A percentile compares a stretch with the other conserved stretches of the same genome.
These are phyloP conservation scores for Strobilomyces confusus DNA, from an alignment of 768 basidiomycete genomes.

Conservation along the genomic window DNA sequence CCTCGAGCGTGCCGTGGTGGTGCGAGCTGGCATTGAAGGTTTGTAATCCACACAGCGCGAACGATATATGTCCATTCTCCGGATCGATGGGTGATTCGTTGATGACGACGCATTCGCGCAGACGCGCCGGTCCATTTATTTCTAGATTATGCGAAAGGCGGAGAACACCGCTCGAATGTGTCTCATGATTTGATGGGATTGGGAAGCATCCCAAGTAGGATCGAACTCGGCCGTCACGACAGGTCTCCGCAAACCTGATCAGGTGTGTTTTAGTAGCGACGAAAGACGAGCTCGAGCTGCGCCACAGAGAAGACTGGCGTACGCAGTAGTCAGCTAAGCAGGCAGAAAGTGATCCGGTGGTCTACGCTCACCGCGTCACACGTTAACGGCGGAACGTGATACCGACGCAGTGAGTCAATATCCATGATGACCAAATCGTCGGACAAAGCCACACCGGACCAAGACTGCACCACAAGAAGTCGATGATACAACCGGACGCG, in stretches of 20 bases:
- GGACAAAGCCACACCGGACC: neutral
- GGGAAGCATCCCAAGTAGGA: slow-evolving; percentile 9
- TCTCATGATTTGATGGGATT: neutral
- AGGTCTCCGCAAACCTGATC: neutral
- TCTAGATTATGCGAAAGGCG: neutral
- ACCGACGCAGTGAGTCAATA: neutral
- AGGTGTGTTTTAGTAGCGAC: slow-evolving; percentile 5
- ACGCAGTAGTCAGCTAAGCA: neutral
- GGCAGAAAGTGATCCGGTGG: neutral
- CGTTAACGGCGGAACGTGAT: neutral
- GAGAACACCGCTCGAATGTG: neutral
- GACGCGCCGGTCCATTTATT: neutral
- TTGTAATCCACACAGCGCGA: neutral
- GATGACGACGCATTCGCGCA: neutral
- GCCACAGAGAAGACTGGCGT: too few species aligned
- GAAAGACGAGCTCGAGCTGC: neutral
- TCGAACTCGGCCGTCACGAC: neutral
- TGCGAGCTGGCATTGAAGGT: neutral
- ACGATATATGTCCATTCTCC: neutral
- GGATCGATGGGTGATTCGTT: slow-evolving; percentile 1
- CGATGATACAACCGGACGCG: slow-evolving; percentile 6
- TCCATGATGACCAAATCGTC: neutral
- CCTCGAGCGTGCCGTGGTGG: neutral
- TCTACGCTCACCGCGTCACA: neutral
- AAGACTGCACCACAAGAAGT: slow-evolving; percentile 4